phyloP scores from a whole-genome alignment of 108 stramenopile species.

The Cyclotella baltica region DNA sequence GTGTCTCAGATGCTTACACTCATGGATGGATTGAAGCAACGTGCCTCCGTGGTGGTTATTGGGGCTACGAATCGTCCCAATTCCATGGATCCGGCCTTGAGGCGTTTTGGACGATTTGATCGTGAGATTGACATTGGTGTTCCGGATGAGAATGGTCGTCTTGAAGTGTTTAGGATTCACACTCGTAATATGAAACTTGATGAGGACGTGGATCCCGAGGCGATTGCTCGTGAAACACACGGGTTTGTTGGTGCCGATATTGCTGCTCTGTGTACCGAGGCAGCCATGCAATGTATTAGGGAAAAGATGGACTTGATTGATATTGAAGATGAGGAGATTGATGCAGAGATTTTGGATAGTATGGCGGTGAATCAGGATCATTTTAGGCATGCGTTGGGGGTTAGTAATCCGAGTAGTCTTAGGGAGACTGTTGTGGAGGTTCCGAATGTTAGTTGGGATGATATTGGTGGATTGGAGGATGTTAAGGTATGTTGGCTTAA shows the following conservation, averaged over 20 bases:
- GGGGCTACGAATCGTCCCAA: slow-evolving; percentile 98
- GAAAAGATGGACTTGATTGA: slow-evolving; percentile 99
- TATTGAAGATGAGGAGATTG: slow-evolving; percentile 99
- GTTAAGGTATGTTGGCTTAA: slow-evolving; percentile 79
- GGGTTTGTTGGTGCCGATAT: slow-evolving; percentile 99
- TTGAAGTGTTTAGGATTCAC: slow-evolving; percentile 99
- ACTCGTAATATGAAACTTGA: slow-evolving; percentile 99
- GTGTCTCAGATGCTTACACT: slow-evolving; percentile 98
- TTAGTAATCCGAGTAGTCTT: slow-evolving; percentile 98
- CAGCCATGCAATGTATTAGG: slow-evolving; percentile 99
- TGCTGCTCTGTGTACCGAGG: slow-evolving; percentile 99
- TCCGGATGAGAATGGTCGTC: slow-evolving; percentile 99
- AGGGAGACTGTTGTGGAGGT: slow-evolving; percentile 99
- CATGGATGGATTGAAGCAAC: slow-evolving; percentile 99
- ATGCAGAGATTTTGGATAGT: slow-evolving; percentile 98
- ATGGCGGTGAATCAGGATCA: slow-evolving; percentile 99
- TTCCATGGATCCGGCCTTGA: slow-evolving; percentile 95
- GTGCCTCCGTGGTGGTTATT: slow-evolving; percentile 97
- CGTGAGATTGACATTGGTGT: slow-evolving; percentile 99
- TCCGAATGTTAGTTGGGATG: slow-evolving; percentile 98
- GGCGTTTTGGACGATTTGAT: slow-evolving; percentile 99
- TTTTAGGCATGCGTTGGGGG: slow-evolving; percentile 96
- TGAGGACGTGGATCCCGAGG: slow-evolving; percentile 98
- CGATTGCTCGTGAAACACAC: slow-evolving; percentile 97
- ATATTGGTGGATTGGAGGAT: slow-evolving; percentile 99